Evolutionary conservation across 23 red algal species (phyloP), one percentile per base, ranked within the genome.

Genomic region (Gracilaria domingensis): DNA sequence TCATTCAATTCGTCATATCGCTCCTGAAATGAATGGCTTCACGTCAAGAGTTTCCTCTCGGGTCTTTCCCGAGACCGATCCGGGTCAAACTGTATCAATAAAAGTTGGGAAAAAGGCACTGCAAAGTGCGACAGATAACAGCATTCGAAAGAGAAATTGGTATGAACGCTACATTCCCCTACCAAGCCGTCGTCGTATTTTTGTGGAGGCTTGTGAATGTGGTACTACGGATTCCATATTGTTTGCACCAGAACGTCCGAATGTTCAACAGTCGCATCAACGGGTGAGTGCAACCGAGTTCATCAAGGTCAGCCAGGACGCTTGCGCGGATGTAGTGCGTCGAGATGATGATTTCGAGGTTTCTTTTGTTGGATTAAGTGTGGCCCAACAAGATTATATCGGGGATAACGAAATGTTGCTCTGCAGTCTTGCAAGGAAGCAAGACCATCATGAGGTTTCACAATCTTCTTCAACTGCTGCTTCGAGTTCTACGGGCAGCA

Each of bases 301-400:
- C 26, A 23, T 84, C 81, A 84, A 84, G 58, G 59, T 84, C 58
- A 65, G 42, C 26, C 81, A 55, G 54, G 34, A 84, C 24, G 3
- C 55, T 2, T 61, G 60, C 58, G 23, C 55, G 47, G 81, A 84
- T 66, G 25, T 84, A 8, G 81, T 84, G 14, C 59, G 81, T 11
- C 16, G 39, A 28, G 20, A 67, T 61, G 58, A 84, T 45, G 81
- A 84, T 59, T 84, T 84, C 55, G 81, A 84, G 58, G 60, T 84
- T 24, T 59, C 54, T 11, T 84, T 84, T 29, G 26, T 84, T 40
- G 81, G 81, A 2, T 44, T 84, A 25, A 84, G 81, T 26, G 81
- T 66, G 17, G 40, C 81, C 9, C 60, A 44, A 23, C 81, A 84
- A 38, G 81, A 84, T 58, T 65, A 24, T 12, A 40, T 84, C 26